Evolutionary conservation across 176 grass and related monocot species (phyloP), one percentile per base, ranked within the genome.

Genomic region (Zea luxurians): DNA sequence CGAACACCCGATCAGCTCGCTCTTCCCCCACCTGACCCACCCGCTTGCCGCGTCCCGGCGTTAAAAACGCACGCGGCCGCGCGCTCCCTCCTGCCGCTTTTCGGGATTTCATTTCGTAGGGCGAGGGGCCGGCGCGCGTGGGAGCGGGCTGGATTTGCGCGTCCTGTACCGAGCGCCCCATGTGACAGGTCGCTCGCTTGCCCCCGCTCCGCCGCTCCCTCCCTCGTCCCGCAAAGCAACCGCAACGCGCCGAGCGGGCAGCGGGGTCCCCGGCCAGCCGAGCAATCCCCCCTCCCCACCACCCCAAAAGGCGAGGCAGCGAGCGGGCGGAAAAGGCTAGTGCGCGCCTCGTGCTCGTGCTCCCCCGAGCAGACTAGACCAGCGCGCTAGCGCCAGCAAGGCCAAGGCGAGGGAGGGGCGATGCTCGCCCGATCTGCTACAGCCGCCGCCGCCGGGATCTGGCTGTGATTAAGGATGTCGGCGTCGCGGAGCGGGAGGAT

Each of bases 81-180:
- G 27, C 27, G 42, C 74, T 27, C 46, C 53, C 42, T 4, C 9
- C 4, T 43, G n/a, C 65, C 42, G 16, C 54, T 63, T 15, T 10
- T 35, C 10, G 78, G 43, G 54, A 18, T 43, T 52, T 50, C 37
- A 12, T 71, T 69, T 59, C 65, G 27, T 27, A 27, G 60, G 7
- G 59, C 0, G 12, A 12, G 68, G 27, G 27, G 27, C 27, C 27
- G 27, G 27, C 27, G 27, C 27, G 27, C 27, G 27, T 27, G 27
- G 27, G 27, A 27, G 27, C 27, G 27, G 27, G 60, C 87, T 67
- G 73, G 78, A 85, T 67, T 85, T 82, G 58, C 82, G 87, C 87
- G 87, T 85, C 73, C 13, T 88, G 70, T 83, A 69, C 76, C 54
- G 76, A 20, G 64, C 78, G n/a, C 72, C 82, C 82, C 87, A 89